Evolutionary conservation across 139 green algal genomes (phyloP), one percentile per base, ranked within the genome.

Genomic region (Picochlorum costavermella): DNA sequence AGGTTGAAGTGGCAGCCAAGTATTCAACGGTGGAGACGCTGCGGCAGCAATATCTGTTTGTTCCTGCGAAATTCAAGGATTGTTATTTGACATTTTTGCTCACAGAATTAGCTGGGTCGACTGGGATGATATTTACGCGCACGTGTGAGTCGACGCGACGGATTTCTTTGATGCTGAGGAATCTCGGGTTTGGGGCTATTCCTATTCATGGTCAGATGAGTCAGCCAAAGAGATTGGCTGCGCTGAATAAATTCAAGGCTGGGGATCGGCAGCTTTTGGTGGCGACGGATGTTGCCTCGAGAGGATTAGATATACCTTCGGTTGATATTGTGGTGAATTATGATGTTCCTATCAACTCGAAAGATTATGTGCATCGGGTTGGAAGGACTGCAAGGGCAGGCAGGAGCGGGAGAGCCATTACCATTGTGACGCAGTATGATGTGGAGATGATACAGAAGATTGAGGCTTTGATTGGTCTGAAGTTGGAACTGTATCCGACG

Each of bases 1-100:
- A 96, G 68, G 80, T 98, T 61, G 93, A 98, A 79, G 89, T 98
- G n/a, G 83, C 79, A 2, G 53, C 71, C 44, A 98, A 98, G 81
- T 98, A 98, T 76, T 80, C 68, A 40, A 99, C 94, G 0, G 94
- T 97, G 61, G 89, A 96, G 67, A 98, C 92, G 17, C 84, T 99
- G 61, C 74, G 90, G 23, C 94, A 99, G 81, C 84, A 99, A 80
- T 99, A 97, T 83, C 60, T 96, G 30, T 99, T 99, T 75, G 67
- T 97, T 3, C 94, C 94, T 44, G 92, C 93, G 29, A 99, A 98
- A 81, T 84, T 94, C 84, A 99, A 99, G 85, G 94, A 99, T 79
- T 93, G 83, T 69, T 96, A 98, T 81, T 68, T 96, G 49, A 76
- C 78, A 0, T 96, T 81, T 45, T 69, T 93, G 37, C 71, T 99